Percentiles rank a stretch among this genome's conserved stretches.
Evolutionary conservation across 2,329 filamentous ascomycete genomes (phyloP).

Genomic region (Fusarium vanettenii): DNA sequence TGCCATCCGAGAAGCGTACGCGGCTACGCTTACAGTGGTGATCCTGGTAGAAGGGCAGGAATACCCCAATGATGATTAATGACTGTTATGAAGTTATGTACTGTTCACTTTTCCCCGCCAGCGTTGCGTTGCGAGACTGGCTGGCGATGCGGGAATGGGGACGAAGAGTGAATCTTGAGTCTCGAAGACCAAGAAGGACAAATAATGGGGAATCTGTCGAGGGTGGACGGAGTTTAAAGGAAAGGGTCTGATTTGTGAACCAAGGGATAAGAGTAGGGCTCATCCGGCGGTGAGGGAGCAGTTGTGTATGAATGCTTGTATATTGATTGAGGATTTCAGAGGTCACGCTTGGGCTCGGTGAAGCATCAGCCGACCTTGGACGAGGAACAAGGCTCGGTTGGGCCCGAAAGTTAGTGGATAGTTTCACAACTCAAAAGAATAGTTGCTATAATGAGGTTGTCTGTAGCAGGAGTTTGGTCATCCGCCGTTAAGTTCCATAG

Average conservation of each 20-base stretch:
- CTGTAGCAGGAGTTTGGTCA: not conserved
- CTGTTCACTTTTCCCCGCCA: constrained; percentile 13
- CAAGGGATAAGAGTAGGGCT: constrained; percentile 5
- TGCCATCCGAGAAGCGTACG: constrained; percentile 80
- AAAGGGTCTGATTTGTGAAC: constrained; percentile 13
- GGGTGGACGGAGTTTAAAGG: constrained; percentile 7
- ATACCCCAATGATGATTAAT: constrained; percentile 57
- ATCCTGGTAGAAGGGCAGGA: constrained; percentile 69
- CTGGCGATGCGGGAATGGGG: constrained; percentile 4
- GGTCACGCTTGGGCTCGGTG: constrained; percentile 4
- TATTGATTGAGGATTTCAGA: constrained; percentile 1
- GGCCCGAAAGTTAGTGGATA: not conserved
- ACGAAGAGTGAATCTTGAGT: constrained; percentile 21
- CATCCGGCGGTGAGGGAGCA: constrained; percentile 9
- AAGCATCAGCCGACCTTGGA: not conserved
- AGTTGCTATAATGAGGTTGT: not conserved
- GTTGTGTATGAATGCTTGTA: constrained; percentile 2
- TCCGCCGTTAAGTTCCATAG: not conserved
- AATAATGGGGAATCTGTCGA: not conserved
- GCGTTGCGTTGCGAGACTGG: constrained; percentile 16
- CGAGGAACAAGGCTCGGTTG: not conserved
- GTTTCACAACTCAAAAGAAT: constrained; percentile 5
- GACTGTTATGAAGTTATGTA: constrained; percentile 40
- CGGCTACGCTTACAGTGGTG: constrained; percentile 77
- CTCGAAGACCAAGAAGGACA: constrained; percentile 8